A percentile compares a stretch with the other conserved stretches of the same genome.
Evolutionary conservation across 306 rosid genomes (phyloP).

Genomic region (Castanospermum australe): DNA sequence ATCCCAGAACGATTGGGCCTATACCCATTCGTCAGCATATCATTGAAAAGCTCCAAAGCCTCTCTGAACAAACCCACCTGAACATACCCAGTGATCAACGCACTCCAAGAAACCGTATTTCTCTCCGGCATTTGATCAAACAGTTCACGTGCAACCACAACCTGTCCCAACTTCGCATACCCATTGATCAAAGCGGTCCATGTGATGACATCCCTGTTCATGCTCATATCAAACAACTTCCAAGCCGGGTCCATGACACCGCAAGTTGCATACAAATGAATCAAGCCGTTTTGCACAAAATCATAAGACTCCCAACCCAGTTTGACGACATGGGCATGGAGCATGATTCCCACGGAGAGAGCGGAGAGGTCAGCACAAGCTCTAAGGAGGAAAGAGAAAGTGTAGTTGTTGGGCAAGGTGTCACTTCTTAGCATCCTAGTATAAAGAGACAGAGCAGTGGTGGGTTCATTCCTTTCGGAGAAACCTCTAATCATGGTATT

Average conservation of each 20-base stretch:
- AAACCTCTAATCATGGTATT: conserved; percentile 50
- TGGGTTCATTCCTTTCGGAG: conserved; percentile 29
- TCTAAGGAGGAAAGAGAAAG: conserved; percentile 45
- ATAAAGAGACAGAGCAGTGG: conserved; percentile 37
- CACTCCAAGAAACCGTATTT: conserved; percentile 53
- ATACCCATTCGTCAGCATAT: conserved; percentile 41
- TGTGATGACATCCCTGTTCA: conserved; percentile 37
- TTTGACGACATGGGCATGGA: conserved; percentile 36
- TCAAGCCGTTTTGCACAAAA: conserved; percentile 51
- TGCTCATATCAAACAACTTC: conserved; percentile 36
- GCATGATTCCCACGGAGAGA: conserved; percentile 29
- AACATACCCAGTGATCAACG: conserved; percentile 48
- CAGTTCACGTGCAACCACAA: conserved; percentile 30
- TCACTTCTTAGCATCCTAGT: conserved; percentile 36
- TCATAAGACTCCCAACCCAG: conserved; percentile 55
- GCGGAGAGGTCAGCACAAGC: conserved; percentile 37
- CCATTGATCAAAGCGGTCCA: conserved; percentile 56
- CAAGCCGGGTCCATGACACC: conserved; percentile 29
- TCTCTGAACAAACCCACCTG: conserved; percentile 45
- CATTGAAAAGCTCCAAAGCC: conserved; percentile 45
- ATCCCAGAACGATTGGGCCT: conserved; percentile 40
- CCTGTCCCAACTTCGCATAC: conserved; percentile 31
- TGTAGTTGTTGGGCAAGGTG: conserved; percentile 42
- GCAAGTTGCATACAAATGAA: conserved; percentile 45
- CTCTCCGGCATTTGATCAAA: conserved; percentile 49